These are phyloP conservation scores for Irpex rosettiformis DNA, from an alignment of 1,284 basidiomycete species.

Conservation along the genomic window DNA sequence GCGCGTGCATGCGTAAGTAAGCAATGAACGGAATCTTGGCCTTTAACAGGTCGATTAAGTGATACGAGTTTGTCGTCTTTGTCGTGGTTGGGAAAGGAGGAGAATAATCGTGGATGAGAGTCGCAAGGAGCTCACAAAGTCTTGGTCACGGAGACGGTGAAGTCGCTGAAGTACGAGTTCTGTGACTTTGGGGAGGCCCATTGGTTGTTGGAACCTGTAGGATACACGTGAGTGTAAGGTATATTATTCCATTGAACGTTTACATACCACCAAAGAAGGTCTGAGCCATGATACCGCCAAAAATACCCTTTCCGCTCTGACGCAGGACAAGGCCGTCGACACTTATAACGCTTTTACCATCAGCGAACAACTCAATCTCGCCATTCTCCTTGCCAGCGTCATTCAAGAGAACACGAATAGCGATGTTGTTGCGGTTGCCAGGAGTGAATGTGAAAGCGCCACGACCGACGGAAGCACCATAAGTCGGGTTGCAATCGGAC, in stretches of 20 bases:
- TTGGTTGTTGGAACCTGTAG: slow-evolving; percentile 38
- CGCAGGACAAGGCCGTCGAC: slow-evolving; percentile 48
- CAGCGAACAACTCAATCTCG: slow-evolving; percentile 51
- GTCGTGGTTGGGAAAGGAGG: neutral
- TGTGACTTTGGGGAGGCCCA: slow-evolving; percentile 58
- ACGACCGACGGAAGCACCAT: slow-evolving; percentile 73
- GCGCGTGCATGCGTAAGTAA: neutral
- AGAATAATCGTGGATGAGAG: neutral
- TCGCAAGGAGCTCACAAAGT: slow-evolving; percentile 32
- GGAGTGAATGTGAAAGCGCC: slow-evolving; percentile 62
- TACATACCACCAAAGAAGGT: slow-evolving; percentile 63
- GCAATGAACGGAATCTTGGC: neutral
- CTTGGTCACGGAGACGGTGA: slow-evolving; percentile 57
- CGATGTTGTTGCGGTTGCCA: slow-evolving; percentile 60
- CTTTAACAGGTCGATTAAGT: neutral
- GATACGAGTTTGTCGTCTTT: neutral
- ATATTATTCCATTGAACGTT: no score
- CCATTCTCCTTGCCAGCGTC: slow-evolving; percentile 59
- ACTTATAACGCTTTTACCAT: slow-evolving; percentile 55
- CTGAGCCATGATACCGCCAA: slow-evolving; percentile 63
- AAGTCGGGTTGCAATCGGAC: slow-evolving; percentile 57
- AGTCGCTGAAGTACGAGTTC: slow-evolving; percentile 60
- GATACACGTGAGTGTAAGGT: neutral
- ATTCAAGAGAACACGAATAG: slow-evolving; percentile 48
- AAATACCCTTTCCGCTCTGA: slow-evolving; percentile 38